These are phyloP conservation scores for Cylindrotheca closterium DNA, from an alignment of 108 stramenopile species.

Conservation along the genomic window DNA sequence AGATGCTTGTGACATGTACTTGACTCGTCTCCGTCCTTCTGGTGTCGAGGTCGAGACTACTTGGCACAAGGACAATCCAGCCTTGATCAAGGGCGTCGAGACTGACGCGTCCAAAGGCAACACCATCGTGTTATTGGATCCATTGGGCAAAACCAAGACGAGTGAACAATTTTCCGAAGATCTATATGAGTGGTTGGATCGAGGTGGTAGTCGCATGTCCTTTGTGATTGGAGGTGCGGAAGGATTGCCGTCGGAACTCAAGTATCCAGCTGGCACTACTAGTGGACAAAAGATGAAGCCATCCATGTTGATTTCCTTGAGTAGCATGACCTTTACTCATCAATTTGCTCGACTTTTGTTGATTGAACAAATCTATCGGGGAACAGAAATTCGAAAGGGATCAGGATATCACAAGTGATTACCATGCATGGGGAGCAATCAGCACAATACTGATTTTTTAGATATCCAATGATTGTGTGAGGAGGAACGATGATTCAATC, in stretches of 20 bases:
- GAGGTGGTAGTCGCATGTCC: slow-evolving; percentile 80
- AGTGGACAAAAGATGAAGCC: slow-evolving; percentile 14
- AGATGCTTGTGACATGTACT: slow-evolving; percentile 72
- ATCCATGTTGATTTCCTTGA: slow-evolving; percentile 62
- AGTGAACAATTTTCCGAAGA: slow-evolving; percentile 74
- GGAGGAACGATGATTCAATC: too few species aligned
- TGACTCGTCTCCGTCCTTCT: slow-evolving; percentile 56
- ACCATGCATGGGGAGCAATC: too few species aligned
- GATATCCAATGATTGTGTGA: too few species aligned
- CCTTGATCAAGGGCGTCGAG: slow-evolving; percentile 64
- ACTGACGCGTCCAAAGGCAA: slow-evolving; percentile 59
- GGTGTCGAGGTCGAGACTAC: slow-evolving; percentile 70
- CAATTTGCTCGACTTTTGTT: slow-evolving; percentile 87
- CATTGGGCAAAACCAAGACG: slow-evolving; percentile 62
- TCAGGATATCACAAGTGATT: slow-evolving; percentile 87
- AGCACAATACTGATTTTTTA: too few species aligned
- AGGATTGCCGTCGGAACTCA: slow-evolving; percentile 79
- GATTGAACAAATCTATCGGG: slow-evolving; percentile 92
- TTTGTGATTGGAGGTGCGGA: slow-evolving; percentile 94
- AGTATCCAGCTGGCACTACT: slow-evolving; percentile 23
- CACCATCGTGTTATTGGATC: slow-evolving; percentile 71
- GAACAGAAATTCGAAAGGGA: slow-evolving; percentile 87
- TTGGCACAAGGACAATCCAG: slow-evolving; percentile 89
- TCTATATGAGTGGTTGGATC: slow-evolving; percentile 84
- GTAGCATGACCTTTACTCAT: slow-evolving; percentile 87